These are phyloP conservation scores for Sporothrix sp. DNA, from an alignment of 2,329 filamentous ascomycete species.

Conservation along the genomic window DNA sequence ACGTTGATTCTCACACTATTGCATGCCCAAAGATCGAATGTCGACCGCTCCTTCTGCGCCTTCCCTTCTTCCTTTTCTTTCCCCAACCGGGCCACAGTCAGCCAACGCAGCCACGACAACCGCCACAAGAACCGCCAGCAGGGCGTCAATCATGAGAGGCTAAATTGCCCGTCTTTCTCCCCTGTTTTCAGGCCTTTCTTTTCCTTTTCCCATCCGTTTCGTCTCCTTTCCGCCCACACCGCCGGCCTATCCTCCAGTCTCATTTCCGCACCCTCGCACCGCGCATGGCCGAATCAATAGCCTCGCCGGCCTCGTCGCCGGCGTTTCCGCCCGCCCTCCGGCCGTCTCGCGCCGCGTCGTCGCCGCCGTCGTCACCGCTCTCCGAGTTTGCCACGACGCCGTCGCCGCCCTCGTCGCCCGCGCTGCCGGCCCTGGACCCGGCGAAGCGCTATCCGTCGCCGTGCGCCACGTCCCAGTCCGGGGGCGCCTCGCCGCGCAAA, in stretches of 20 bases:
- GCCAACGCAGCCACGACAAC: too few species aligned
- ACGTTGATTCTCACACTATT: neutral
- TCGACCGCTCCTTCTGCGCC: neutral
- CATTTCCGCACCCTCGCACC: neutral
- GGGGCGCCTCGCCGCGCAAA: conserved; percentile 43
- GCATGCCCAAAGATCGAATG: neutral
- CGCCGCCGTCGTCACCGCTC: conserved; percentile 22
- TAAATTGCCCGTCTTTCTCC: neutral
- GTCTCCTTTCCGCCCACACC: neutral
- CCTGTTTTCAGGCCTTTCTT: neutral
- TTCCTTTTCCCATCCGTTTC: neutral
- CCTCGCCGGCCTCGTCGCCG: conserved; percentile 10
- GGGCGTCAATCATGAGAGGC: too few species aligned
- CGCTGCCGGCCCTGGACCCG: conserved; percentile 26
- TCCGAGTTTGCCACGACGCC: conserved; percentile 45
- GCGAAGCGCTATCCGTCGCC: conserved; percentile 44
- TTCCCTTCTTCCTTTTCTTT: neutral
- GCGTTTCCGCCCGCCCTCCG: neutral
- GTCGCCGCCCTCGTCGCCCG: conserved; percentile 38
- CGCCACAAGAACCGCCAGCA: too few species aligned
- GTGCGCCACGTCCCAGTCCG: conserved; percentile 37
- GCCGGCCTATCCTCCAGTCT: neutral
- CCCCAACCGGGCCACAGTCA: too few species aligned
- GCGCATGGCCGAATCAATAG: conserved; percentile 12
- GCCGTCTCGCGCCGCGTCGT: conserved; percentile 1